Evolutionary conservation across 2,329 filamentous ascomycete genomes (phyloP), one percentile per base, ranked within the genome.

Genomic region (Aspergillus costaricaensis): DNA sequence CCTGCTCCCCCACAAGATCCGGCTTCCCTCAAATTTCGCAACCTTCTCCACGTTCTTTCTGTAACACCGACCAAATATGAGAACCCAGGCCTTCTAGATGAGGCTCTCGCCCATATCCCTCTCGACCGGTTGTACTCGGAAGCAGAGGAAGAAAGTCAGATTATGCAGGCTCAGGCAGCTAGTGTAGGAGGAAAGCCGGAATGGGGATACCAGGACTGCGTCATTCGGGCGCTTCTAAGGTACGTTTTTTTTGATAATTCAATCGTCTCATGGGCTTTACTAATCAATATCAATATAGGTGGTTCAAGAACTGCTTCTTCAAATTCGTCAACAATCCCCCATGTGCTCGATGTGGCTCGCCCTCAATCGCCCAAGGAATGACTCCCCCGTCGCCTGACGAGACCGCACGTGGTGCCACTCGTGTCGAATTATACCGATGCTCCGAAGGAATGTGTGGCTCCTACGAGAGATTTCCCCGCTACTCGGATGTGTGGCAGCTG

Each of bases 131-230:
- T 99, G 68, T 98, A 98, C 77, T 85, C 89, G 66, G 92, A 97
- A 74, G 95, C 95, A 55, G 92, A 98, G 74, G 94, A 98, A 75
- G 93, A 98, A 77, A 88, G 86, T 65, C 92, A 97, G 74, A 88
- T 97, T 30, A 82, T 96, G 68, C 87, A 90, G 72, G 95, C 92
- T 36, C 88, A 96, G 76, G 94, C 94, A 32, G 90, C 90, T 73
- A 96, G 92, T 67, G 88, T 96, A 80, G 91, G 91, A 19, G 87
- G 90, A 59, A 91, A 90, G 74, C 86, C 93, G 1, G 90, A 92
- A 80, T 98, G 94, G 94, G 94, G 93, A 59, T 97, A 98, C 74
- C 94, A 98, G 77, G 95, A 99, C 79, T 99, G 94, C 76, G 92
- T 97, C 58, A 90, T 98, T 72, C 86, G 91, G 67, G 91, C 94